Conservation (phyloP, 257 asterid genomes). For the Plantago elongata region DNA sequence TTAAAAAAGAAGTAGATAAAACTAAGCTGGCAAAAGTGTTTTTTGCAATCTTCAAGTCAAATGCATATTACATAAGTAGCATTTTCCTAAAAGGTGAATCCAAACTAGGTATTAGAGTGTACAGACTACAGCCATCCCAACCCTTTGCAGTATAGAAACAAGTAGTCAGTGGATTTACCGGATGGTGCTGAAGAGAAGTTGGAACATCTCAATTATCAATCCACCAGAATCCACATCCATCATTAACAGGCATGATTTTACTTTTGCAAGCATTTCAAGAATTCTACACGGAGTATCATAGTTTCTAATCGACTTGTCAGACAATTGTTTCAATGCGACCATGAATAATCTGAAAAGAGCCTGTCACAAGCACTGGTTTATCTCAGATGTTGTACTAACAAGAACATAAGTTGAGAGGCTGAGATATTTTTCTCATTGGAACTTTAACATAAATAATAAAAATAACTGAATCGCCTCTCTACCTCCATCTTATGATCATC, state of each 20-base stretch:
- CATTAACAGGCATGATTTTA: conserved; percentile 19
- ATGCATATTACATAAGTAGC: not conserved
- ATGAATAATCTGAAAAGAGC: conserved; percentile 16
- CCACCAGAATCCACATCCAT: conserved; percentile 18
- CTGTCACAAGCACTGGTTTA: conserved; percentile 15
- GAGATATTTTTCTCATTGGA: too few species aligned
- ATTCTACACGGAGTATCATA: conserved; percentile 14
- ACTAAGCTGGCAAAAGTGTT: too few species aligned
- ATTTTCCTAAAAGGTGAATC: not conserved
- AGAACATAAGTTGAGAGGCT: not conserved
- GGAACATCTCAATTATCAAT: conserved; percentile 20
- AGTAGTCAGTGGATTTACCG: conserved; percentile 16
- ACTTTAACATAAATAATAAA: not conserved
- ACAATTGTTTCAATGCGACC: conserved; percentile 17
- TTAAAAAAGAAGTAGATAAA: not conserved
- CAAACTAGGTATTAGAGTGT: too few species aligned
- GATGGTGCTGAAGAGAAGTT: conserved; percentile 16
- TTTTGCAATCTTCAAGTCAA: too few species aligned
- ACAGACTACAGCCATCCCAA: too few species aligned
- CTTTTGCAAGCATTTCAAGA: conserved; percentile 20
- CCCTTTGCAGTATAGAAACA: too few species aligned
- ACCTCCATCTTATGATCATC: conserved; percentile 25
- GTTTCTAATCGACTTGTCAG: conserved; percentile 9
- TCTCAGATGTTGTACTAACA: not conserved
- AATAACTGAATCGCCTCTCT: not conserved